Evolutionary conservation across 345 rosid genomes (phyloP).

Genomic region (Pistacia vera): DNA sequence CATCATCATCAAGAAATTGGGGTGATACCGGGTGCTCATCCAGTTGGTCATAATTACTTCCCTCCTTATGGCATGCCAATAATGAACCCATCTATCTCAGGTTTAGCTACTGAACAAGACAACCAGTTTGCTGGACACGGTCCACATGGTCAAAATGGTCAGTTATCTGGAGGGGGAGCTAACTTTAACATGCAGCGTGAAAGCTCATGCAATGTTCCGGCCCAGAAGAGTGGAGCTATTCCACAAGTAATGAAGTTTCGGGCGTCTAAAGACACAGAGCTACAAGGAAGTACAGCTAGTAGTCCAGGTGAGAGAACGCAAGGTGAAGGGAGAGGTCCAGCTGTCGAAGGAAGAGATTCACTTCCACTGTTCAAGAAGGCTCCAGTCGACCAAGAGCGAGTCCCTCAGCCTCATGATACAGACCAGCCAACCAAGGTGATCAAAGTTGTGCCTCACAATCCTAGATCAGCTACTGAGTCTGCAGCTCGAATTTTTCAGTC

Average conservation of each 20-base stretch:
- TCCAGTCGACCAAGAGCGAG: constrained; percentile 20
- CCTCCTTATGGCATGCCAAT: constrained; percentile 66
- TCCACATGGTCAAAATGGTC: constrained; percentile 33
- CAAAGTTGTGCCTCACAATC: constrained; percentile 83
- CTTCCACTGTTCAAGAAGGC: constrained; percentile 26
- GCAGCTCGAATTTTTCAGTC: constrained; percentile 87
- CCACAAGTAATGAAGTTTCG: constrained; percentile 27
- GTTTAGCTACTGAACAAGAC: constrained; percentile 53
- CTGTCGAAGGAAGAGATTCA: constrained; percentile 34
- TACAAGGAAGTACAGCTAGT: constrained; percentile 59
- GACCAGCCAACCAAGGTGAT: constrained; percentile 60
- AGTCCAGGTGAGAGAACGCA: constrained; percentile 39
- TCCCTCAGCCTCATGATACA: constrained; percentile 21
- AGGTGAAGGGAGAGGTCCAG: constrained; percentile 20
- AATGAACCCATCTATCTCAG: constrained; percentile 42
- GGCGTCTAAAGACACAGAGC: constrained; percentile 40
- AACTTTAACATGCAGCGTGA: constrained; percentile 41
- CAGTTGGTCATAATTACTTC: constrained; percentile 60
- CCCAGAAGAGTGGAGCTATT: constrained; percentile 33
- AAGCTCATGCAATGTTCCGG: constrained; percentile 37
- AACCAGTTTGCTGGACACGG: constrained; percentile 36
- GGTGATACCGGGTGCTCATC: constrained; percentile 42
- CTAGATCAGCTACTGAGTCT: constrained; percentile 75
- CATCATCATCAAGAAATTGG: constrained; percentile 53
- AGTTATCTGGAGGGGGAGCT: constrained; percentile 37